These are phyloP conservation scores for Colletotrichum salicis DNA, from an alignment of 2,329 filamentous ascomycete genomes.

Conservation along the genomic window DNA sequence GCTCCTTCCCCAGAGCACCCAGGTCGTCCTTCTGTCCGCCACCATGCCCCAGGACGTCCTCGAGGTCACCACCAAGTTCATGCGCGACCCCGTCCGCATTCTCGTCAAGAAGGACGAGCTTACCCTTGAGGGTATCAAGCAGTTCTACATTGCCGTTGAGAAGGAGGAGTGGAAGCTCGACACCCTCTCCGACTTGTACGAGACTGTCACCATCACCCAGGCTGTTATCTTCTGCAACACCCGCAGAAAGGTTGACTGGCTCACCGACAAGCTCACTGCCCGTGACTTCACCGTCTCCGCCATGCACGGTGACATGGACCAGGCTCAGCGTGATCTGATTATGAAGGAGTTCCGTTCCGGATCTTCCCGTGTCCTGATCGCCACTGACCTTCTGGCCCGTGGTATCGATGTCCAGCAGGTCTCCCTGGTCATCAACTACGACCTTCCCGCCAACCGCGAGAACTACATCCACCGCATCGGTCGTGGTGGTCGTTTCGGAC, in stretches of 20 bases:
- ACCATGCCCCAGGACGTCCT: conserved; percentile 99
- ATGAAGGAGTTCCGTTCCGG: conserved; percentile 99
- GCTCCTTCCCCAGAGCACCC: conserved; percentile 95
- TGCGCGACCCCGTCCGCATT: conserved; percentile 98
- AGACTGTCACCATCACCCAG: conserved; percentile 99
- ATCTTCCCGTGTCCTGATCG: conserved; percentile 97
- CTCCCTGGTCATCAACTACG: conserved; percentile 99
- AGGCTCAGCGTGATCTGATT: conserved; percentile 96
- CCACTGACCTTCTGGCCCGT: conserved; percentile 96
- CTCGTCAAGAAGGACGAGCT: conserved; percentile 99
- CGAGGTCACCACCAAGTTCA: conserved; percentile 99
- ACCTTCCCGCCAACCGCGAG: conserved; percentile 97
- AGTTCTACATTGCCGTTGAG: conserved; percentile 99
- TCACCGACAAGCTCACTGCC: conserved; percentile 98
- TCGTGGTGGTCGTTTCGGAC: conserved; percentile 99
- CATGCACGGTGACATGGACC: conserved; percentile 99
- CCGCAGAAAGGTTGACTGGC: conserved; percentile 99
- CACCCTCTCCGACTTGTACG: conserved; percentile 97
- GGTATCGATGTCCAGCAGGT: conserved; percentile 99
- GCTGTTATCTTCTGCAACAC: conserved; percentile 99
- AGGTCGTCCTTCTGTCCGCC: conserved; percentile 97
- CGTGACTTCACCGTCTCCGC: conserved; percentile 99
- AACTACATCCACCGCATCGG: conserved; percentile 99
- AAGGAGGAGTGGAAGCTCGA: conserved; percentile 99
- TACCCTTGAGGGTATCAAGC: conserved; percentile 99